These are phyloP conservation scores for Pythium aquatile DNA, from an alignment of 352 stramenopile genomes.

Conservation along the genomic window DNA sequence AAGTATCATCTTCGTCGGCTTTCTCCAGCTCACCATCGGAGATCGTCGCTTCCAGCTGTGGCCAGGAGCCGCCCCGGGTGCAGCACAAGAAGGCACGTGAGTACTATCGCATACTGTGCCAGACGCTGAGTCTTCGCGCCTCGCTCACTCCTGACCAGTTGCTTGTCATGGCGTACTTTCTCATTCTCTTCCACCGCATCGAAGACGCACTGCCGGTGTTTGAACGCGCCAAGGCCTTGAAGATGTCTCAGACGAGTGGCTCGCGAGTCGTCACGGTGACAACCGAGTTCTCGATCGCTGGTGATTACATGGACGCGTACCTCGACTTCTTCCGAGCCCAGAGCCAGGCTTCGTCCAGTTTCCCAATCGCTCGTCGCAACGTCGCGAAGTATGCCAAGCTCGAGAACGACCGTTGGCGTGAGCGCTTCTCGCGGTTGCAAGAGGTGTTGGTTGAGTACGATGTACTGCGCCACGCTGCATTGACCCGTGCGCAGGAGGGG, in stretches of 20 bases:
- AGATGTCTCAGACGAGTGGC: background rate
- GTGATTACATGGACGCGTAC: conserved; percentile 61
- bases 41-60: background rate
- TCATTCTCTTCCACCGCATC: conserved; percentile 47
- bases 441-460: conserved; percentile 51
- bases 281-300: conserved; percentile 36
- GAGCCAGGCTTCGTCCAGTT: conserved; percentile 14
- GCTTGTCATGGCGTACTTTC: conserved; percentile 44
- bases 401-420: conserved; percentile 42
- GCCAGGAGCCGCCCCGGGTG: conserved; percentile 19
- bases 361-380: conserved; percentile 36
- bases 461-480: conserved; percentile 16
- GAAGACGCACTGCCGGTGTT: conserved; percentile 39
- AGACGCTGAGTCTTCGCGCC: conserved; percentile 23
- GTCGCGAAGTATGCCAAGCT: conserved; percentile 39
- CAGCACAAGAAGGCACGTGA: conserved; percentile 38
- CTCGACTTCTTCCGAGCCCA: conserved; percentile 48
- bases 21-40: background rate
- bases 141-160: conserved; percentile 34
- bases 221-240: conserved; percentile 21
- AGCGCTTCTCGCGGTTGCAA: conserved; percentile 41
- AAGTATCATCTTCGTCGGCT: background rate
- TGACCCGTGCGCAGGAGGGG: background rate
- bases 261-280: conserved; percentile 7
- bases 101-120: conserved; percentile 45